Evolutionary conservation across 768 basidiomycete species (phyloP).

Genomic region (Kwoniella pini): DNA sequence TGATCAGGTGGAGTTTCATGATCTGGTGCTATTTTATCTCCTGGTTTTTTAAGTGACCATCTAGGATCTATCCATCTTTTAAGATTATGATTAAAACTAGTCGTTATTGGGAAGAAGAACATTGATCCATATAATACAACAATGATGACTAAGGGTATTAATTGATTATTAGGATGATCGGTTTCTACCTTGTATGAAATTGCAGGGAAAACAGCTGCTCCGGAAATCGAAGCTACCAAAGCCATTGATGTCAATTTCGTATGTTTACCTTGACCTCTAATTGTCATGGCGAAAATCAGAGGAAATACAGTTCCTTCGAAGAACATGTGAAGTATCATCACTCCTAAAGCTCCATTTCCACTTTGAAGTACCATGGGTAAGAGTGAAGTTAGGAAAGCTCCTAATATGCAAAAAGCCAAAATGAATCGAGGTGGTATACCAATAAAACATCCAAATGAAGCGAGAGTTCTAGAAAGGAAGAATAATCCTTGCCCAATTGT

Average conservation of each 20-base stretch:
- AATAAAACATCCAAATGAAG: constrained; percentile 34
- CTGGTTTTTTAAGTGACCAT: constrained; percentile 7
- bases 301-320: constrained; percentile 52
- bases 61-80: constrained; percentile 25
- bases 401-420: constrained; percentile 33
- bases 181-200: constrained; percentile 35
- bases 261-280: constrained; percentile 44
- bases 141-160: constrained; percentile 14
- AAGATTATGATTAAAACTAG: background rate
- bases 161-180: constrained; percentile 15
- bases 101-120: constrained; percentile 7
- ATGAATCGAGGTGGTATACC: constrained; percentile 44
- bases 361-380: constrained; percentile 33
- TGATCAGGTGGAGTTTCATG: background rate
- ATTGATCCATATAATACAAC: constrained; percentile 13
- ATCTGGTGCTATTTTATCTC: background rate
- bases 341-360: constrained; percentile 17
- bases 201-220: constrained; percentile 38
- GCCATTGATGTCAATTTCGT: constrained; percentile 42
- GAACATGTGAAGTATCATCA: constrained; percentile 39
- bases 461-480: constrained; percentile 42
- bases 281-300: constrained; percentile 45
- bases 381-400: constrained; percentile 34
- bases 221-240: constrained; percentile 39
- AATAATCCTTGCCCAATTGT: constrained; percentile 40